These are phyloP conservation scores for Friedmanniomyces simplex DNA, from an alignment of 495 filamentous ascomycete genomes.

Conservation along the genomic window DNA sequence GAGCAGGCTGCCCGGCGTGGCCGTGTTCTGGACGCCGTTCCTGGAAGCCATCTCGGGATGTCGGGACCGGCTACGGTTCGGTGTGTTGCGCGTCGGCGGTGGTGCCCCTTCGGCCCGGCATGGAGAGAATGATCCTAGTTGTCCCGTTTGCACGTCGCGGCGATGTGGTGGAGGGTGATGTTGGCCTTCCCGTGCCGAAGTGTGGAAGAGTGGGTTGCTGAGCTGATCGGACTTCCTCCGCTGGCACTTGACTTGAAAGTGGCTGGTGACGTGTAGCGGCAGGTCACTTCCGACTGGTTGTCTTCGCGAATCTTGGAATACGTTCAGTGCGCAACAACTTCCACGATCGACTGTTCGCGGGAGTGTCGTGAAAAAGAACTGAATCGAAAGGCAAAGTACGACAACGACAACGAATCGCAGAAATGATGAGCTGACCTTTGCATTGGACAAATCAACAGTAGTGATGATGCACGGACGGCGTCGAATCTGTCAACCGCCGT, in stretches of 20 bases:
- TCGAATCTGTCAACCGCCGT: too few relatives aligned
- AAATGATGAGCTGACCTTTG: neutral
- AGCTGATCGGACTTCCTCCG: too few relatives aligned
- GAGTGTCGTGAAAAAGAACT: too few relatives aligned
- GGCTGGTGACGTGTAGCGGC: too few relatives aligned
- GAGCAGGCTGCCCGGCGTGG: slow-evolving; percentile 9
- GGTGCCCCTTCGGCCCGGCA: neutral
- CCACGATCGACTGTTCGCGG: too few relatives aligned
- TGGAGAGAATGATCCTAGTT: neutral
- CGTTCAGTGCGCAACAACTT: too few relatives aligned
- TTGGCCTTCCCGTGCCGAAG: neutral
- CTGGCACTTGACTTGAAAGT: too few relatives aligned
- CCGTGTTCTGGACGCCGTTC: slow-evolving; percentile 4
- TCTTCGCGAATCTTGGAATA: too few relatives aligned
- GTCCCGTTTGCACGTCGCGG: neutral
- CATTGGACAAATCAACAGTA: neutral
- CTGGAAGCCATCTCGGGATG: slow-evolving; percentile 6
- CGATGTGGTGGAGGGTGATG: neutral
- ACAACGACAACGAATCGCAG: too few relatives aligned
- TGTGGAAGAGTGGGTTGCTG: too few relatives aligned
- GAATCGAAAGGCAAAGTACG: too few relatives aligned
- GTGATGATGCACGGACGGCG: neutral
- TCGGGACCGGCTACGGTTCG: neutral
- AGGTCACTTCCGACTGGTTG: too few relatives aligned
- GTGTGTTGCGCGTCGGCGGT: neutral